Conservation (phyloP, 192 early-diverging fungal species). For the Mortierella hygrophila region DNA sequence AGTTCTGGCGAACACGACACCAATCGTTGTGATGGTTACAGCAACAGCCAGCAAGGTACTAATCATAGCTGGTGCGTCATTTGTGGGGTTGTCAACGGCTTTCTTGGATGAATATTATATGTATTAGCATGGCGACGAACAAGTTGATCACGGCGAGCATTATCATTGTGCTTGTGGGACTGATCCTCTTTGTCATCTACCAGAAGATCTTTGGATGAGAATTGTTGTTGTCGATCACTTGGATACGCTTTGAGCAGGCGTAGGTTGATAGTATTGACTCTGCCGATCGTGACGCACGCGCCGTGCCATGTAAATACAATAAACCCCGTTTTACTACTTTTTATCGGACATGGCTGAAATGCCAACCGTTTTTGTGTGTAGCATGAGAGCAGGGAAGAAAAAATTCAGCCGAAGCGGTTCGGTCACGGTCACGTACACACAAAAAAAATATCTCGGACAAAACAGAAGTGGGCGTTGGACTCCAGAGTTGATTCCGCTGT, state of each 20-base stretch:
- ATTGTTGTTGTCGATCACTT: neutral
- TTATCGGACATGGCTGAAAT: neutral
- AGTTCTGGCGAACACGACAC: no score
- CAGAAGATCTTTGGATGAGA: constrained; percentile 70
- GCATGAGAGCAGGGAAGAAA: neutral
- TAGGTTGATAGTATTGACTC: neutral
- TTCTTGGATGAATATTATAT: neutral
- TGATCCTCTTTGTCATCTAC: constrained; percentile 89
- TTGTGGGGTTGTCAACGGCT: neutral
- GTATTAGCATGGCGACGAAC: constrained; percentile 85
- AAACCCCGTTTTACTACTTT: neutral
- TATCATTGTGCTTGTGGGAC: constrained; percentile 82
- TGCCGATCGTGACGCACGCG: neutral
- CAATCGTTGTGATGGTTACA: no score
- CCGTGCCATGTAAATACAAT: neutral
- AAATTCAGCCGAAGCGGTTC: neutral
- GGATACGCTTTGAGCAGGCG: neutral
- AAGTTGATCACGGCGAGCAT: constrained; percentile 90
- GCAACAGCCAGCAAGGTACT: neutral
- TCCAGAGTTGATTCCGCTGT: neutral
- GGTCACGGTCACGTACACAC: neutral
- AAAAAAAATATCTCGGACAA: neutral
- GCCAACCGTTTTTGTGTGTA: neutral
- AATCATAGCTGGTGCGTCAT: neutral
- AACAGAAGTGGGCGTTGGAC: no score